Conservation (phyloP, 179 eudicot genomes). For the Spinacia oleracea region DNA sequence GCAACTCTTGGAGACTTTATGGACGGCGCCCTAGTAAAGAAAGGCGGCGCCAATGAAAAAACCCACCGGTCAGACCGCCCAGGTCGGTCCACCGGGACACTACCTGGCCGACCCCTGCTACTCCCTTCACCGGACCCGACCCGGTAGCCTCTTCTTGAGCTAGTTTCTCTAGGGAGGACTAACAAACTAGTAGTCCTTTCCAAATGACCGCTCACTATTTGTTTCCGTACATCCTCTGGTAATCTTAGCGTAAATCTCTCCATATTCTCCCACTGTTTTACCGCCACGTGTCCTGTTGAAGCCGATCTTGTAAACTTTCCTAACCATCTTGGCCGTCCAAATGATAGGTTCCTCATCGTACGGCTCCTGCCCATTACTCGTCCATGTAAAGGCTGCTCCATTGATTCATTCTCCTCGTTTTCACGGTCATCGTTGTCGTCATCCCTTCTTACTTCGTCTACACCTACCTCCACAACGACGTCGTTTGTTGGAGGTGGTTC, state of each 20-base stretch:
- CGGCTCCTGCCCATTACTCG: constrained; percentile 42
- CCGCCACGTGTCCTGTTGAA: constrained; percentile 78
- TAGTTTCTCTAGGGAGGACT: constrained; percentile 41
- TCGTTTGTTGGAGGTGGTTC: not conserved
- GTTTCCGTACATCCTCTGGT: constrained; percentile 63
- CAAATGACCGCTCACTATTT: constrained; percentile 57
- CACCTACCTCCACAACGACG: not conserved
- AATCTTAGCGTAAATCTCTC: constrained; percentile 75
- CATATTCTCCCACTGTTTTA: constrained; percentile 59
- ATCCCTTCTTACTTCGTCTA: not conserved
- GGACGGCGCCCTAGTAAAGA: constrained; percentile 56
- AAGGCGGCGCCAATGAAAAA: constrained; percentile 54
- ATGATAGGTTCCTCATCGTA: constrained; percentile 38
- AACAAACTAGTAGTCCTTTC: constrained; percentile 56
- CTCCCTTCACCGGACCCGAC: constrained; percentile 52
- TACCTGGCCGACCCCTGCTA: constrained; percentile 32
- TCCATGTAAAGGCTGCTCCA: constrained; percentile 35
- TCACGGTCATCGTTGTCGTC: not conserved
- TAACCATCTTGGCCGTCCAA: constrained; percentile 42
- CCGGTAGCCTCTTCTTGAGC: constrained; percentile 53
- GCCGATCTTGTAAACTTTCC: constrained; percentile 54
- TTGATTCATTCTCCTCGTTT: constrained; percentile 18
- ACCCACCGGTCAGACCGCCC: constrained; percentile 66
- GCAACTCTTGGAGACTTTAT: constrained; percentile 37
- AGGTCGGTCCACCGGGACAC: constrained; percentile 40